Evolutionary conservation across 2,329 filamentous ascomycete genomes (phyloP).

Genomic region (Diaporthe eres): DNA sequence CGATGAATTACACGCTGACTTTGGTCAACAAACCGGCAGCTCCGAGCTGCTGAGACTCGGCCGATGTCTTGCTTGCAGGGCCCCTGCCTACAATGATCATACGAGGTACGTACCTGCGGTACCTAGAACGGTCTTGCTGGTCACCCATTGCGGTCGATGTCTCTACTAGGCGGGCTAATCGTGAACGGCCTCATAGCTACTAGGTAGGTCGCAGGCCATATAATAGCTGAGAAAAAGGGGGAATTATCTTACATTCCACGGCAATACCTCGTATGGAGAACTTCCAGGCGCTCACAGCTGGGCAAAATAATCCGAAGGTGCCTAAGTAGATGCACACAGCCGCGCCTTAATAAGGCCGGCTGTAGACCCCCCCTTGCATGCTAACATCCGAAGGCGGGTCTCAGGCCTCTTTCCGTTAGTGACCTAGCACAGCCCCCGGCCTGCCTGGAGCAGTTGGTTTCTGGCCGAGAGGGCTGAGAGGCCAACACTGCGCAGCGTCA

Average conservation of each 20-base stretch:
- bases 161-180: not conserved
- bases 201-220: not conserved
- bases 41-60: slow-evolving; percentile 33
- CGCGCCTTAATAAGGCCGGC: not conserved
- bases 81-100: not conserved
- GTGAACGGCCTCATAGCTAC: not conserved
- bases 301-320: not conserved
- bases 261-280: not conserved
- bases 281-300: not conserved
- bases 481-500: not conserved
- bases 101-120: not conserved
- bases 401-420: not conserved
- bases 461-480: slow-evolving; percentile 6
- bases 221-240: not conserved
- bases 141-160: not conserved
- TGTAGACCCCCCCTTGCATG: not conserved
- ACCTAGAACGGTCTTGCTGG: not conserved
- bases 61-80: slow-evolving; percentile 9
- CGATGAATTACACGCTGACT: slow-evolving; percentile 18
- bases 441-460: not conserved
- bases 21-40: slow-evolving; percentile 7
- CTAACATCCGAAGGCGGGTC: not conserved
- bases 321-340: slow-evolving; percentile 9
- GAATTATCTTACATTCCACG: not conserved
- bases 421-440: not conserved